Percentiles rank a stretch among this genome's conserved stretches.
These are phyloP conservation scores for Penicillium griseofulvum DNA, from an alignment of 2,329 filamentous ascomycete species.

Conservation along the genomic window DNA sequence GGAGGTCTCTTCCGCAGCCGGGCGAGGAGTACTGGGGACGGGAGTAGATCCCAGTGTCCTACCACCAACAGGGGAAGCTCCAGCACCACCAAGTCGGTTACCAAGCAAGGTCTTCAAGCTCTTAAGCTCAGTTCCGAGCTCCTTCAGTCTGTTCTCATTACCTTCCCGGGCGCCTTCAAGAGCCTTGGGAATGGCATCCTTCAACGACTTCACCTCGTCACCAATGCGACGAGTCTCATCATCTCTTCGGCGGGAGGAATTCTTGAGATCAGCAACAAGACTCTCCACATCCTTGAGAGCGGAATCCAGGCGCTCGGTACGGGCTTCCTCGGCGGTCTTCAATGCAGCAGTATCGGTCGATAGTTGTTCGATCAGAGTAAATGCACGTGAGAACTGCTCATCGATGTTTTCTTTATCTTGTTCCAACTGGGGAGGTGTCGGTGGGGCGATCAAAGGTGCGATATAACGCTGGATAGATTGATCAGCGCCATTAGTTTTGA, in stretches of 20 bases:
- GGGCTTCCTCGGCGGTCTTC: slow-evolving; percentile 79
- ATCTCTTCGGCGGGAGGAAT: slow-evolving; percentile 75
- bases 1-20: slow-evolving; percentile 20
- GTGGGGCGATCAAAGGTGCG: slow-evolving; percentile 83
- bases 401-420: slow-evolving; percentile 92
- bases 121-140: slow-evolving; percentile 82
- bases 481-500: slow-evolving; percentile 11
- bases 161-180: slow-evolving; percentile 83
- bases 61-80: slow-evolving; percentile 32
- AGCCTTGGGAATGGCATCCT: slow-evolving; percentile 83
- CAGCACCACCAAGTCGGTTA: slow-evolving; percentile 54
- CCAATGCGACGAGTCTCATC: slow-evolving; percentile 83
- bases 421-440: slow-evolving; percentile 88
- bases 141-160: slow-evolving; percentile 75
- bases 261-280: slow-evolving; percentile 77
- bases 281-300: slow-evolving; percentile 80
- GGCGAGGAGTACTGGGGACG: slow-evolving; percentile 21
- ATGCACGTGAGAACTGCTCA: slow-evolving; percentile 88
- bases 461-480: slow-evolving; percentile 71
- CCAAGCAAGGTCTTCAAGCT: slow-evolving; percentile 85
- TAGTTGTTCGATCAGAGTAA: slow-evolving; percentile 86
- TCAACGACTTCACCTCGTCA: slow-evolving; percentile 78
- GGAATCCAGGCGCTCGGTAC: slow-evolving; percentile 78
- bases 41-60: slow-evolving; percentile 30
- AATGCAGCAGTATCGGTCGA: slow-evolving; percentile 84